phyloP scores from a whole-genome alignment of 495 filamentous ascomycete genomes.

The Amorphotheca resinae region DNA sequence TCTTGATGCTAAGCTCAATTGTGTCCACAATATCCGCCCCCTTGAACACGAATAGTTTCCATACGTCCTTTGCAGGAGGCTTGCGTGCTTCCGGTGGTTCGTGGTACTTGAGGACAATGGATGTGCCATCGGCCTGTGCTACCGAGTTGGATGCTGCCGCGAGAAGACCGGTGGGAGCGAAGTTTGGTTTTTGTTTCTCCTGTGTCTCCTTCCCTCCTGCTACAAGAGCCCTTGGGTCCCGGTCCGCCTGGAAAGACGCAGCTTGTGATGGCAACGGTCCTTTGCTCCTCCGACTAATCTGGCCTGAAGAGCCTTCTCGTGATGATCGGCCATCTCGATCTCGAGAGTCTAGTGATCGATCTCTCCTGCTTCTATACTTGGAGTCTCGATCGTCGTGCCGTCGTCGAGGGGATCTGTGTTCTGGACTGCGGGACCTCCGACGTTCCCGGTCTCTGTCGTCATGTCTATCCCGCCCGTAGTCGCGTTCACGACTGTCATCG shows the following conservation, averaged over 20 bases:
- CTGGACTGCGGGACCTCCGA: slow-evolving; percentile 15
- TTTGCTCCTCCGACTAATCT: slow-evolving; percentile 23
- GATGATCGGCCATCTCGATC: slow-evolving; percentile 11
- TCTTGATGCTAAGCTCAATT: slow-evolving; percentile 57
- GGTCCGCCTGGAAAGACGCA: slow-evolving; percentile 49
- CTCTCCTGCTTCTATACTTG: slow-evolving; percentile 10
- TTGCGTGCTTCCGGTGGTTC: slow-evolving; percentile 90
- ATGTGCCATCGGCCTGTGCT: slow-evolving; percentile 47
- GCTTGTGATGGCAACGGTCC: slow-evolving; percentile 58
- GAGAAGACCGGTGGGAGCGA: slow-evolving; percentile 62
- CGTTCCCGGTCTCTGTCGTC: slow-evolving; percentile 15
- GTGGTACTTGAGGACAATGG: slow-evolving; percentile 83
- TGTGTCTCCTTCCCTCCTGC: slow-evolving; percentile 25
- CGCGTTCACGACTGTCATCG: neutral
- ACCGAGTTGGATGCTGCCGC: slow-evolving; percentile 84
- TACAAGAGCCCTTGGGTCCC: slow-evolving; percentile 20
- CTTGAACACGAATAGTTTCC: slow-evolving; percentile 93
- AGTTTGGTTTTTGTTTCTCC: slow-evolving; percentile 84
- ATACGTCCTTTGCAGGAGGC: slow-evolving; percentile 60
- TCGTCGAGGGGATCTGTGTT: slow-evolving; percentile 8
- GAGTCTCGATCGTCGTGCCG: slow-evolving; percentile 9
- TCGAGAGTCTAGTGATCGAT: slow-evolving; percentile 12
- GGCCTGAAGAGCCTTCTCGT: slow-evolving; percentile 15
- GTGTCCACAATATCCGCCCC: slow-evolving; percentile 66
- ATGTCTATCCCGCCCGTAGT: slow-evolving; percentile 3